Conservation (phyloP, 345 rosid genomes). For the Pugionium dolabratum region DNA sequence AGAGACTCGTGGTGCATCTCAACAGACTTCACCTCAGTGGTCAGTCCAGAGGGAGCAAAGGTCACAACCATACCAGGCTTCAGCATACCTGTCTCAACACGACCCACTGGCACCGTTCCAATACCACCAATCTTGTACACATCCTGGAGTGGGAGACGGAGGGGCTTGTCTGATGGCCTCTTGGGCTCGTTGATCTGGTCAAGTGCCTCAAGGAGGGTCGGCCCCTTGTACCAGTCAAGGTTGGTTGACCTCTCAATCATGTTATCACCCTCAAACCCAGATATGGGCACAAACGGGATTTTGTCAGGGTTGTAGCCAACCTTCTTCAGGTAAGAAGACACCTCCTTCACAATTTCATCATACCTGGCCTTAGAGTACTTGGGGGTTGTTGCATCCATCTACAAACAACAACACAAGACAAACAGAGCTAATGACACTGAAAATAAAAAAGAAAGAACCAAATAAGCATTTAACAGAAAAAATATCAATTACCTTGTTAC, state of each 20-base stretch:
- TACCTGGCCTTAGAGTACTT: conserved; percentile 55
- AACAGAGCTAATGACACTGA: not conserved
- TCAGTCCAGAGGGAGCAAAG: conserved; percentile 73
- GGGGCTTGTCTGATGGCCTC: conserved; percentile 88
- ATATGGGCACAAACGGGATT: conserved; percentile 51
- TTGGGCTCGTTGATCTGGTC: conserved; percentile 57
- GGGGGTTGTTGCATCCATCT: conserved; percentile 60
- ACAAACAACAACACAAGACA: not conserved
- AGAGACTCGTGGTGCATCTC: too few relatives aligned
- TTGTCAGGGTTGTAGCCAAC: conserved; percentile 55
- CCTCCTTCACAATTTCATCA: conserved; percentile 55
- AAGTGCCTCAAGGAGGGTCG: conserved; percentile 54
- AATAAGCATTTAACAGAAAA: not conserved
- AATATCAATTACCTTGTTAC: conserved; percentile 54
- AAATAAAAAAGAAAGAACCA: not conserved
- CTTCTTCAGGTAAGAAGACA: conserved; percentile 57
- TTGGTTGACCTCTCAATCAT: conserved; percentile 56
- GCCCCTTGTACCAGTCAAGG: conserved; percentile 60
- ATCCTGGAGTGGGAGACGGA: conserved; percentile 85
- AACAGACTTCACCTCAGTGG: too few relatives aligned
- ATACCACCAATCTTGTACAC: conserved; percentile 91
- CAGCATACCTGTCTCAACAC: conserved; percentile 68
- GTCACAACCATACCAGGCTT: conserved; percentile 83
- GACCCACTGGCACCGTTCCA: conserved; percentile 81
- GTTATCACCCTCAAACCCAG: conserved; percentile 57